phyloP scores from a whole-genome alignment of 2,329 filamentous ascomycete genomes.

The Albifimbria verrucaria region DNA sequence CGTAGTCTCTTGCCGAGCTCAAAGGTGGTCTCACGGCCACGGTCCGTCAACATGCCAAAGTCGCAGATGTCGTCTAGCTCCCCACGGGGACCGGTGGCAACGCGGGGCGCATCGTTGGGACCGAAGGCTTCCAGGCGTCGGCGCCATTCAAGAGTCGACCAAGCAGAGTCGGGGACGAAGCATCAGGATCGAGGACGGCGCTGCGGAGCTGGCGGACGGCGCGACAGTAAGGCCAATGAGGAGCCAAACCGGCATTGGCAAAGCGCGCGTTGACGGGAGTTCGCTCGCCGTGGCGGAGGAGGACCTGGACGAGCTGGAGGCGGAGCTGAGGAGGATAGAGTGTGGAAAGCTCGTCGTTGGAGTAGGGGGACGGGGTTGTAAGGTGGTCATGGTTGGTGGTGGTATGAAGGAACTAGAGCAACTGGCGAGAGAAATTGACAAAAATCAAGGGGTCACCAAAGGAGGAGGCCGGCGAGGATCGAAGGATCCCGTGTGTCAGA shows the following conservation, averaged over 20 bases:
- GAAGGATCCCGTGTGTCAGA: not conserved
- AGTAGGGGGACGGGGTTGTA: constrained; percentile 73
- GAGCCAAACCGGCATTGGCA: constrained; percentile 65
- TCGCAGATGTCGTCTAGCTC: constrained; percentile 81
- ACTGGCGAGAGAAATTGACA: too few species aligned
- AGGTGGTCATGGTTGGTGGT: constrained; percentile 64
- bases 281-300: constrained; percentile 76
- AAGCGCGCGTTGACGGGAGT: constrained; percentile 88
- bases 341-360: constrained; percentile 70
- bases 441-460: not conserved
- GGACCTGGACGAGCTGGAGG: constrained; percentile 85
- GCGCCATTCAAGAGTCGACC: constrained; percentile 55
- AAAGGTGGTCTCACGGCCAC: constrained; percentile 68
- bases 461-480: not conserved
- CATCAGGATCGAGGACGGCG: constrained; percentile 42
- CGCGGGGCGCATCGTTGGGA: constrained; percentile 61
- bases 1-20: constrained; percentile 66
- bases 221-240: constrained; percentile 88
- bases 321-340: constrained; percentile 80
- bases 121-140: constrained; percentile 83
- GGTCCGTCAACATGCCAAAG: constrained; percentile 72
- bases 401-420: not conserved
- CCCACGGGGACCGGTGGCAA: constrained; percentile 64
- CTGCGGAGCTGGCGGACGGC: constrained; percentile 66
- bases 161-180: too few species aligned